phyloP scores from a whole-genome alignment of 495 filamentous ascomycete genomes.

The Penicillium egyptiacum region DNA sequence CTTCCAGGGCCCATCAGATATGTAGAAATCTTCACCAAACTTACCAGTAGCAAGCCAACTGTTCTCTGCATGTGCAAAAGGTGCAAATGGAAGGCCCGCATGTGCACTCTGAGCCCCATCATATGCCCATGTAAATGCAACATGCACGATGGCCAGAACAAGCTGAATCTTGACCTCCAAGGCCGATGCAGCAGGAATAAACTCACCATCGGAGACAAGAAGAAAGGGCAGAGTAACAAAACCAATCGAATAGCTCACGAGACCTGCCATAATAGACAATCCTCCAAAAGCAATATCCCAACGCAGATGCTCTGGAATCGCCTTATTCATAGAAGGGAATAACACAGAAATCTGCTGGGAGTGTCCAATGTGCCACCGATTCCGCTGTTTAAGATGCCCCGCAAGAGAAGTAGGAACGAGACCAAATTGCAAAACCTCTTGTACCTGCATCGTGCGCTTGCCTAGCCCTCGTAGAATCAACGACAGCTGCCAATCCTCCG shows the following conservation, averaged over 20 bases:
- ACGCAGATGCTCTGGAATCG: constrained; percentile 21
- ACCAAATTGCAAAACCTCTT: constrained; percentile 53
- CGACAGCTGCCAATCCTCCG: constrained; percentile 53
- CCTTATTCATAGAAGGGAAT: constrained; percentile 10
- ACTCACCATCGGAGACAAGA: constrained; percentile 12
- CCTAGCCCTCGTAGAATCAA: constrained; percentile 44
- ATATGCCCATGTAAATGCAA: constrained; percentile 30
- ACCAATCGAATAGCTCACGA: constrained; percentile 20
- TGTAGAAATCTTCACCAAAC: background rate
- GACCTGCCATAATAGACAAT: constrained; percentile 24
- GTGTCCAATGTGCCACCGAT: constrained; percentile 46
- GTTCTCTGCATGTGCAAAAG: constrained; percentile 37
- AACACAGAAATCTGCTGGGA: constrained; percentile 34
- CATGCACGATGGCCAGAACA: constrained; percentile 15
- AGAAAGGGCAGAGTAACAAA: constrained; percentile 29
- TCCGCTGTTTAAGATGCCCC: constrained; percentile 52
- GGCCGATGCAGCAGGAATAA: constrained; percentile 18
- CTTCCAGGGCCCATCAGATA: background rate
- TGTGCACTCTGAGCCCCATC: constrained; percentile 16
- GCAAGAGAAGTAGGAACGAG: constrained; percentile 49
- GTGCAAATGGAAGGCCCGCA: constrained; percentile 19
- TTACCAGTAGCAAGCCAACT: constrained; percentile 37
- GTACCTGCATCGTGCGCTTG: constrained; percentile 45
- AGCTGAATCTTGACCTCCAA: constrained; percentile 20
- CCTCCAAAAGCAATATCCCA: constrained; percentile 32